Evolutionary conservation across 139 green algal genomes (phyloP).

Genomic region (Chlorella ohadii): DNA sequence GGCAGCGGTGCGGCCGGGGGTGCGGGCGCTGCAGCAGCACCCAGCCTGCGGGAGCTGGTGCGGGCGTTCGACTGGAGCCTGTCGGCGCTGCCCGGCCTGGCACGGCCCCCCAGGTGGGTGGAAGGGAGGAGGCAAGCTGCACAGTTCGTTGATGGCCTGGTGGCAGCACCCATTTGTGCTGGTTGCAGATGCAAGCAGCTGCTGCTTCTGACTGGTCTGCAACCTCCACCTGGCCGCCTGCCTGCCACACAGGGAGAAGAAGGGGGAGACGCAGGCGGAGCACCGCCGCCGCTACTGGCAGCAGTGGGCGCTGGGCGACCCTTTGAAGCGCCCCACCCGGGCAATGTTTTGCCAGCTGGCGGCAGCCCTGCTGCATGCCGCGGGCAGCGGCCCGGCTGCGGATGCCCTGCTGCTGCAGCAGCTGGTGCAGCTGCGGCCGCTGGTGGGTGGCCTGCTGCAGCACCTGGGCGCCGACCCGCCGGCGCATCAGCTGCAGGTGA

Average conservation of each 20-base stretch:
- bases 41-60: constrained; percentile 43
- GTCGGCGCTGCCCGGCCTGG: constrained; percentile 52
- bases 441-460: constrained; percentile 61
- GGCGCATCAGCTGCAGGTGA: constrained; percentile 28
- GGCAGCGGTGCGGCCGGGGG: neutral
- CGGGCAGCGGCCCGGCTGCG: neutral
- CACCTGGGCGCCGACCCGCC: constrained; percentile 65
- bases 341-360: constrained; percentile 62
- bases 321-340: constrained; percentile 55
- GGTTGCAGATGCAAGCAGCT: neutral
- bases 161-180: neutral
- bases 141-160: too few relatives aligned
- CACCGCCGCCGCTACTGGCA: constrained; percentile 18
- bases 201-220: neutral
- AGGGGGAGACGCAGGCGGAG: constrained; percentile 14
- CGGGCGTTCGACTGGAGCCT: constrained; percentile 66
- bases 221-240: neutral
- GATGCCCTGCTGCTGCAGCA: constrained; percentile 45
- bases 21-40: neutral
- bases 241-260: constrained; percentile 9
- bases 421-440: constrained; percentile 52
- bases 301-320: constrained; percentile 49
- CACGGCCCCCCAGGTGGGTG: constrained; percentile 39
- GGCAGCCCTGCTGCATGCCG: constrained; percentile 47
- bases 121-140: too few relatives aligned